Percentiles rank a stretch among this genome's conserved stretches.
phyloP scores from a whole-genome alignment of 169 alveolate species.

The Amoebophrya sp. region DNA sequence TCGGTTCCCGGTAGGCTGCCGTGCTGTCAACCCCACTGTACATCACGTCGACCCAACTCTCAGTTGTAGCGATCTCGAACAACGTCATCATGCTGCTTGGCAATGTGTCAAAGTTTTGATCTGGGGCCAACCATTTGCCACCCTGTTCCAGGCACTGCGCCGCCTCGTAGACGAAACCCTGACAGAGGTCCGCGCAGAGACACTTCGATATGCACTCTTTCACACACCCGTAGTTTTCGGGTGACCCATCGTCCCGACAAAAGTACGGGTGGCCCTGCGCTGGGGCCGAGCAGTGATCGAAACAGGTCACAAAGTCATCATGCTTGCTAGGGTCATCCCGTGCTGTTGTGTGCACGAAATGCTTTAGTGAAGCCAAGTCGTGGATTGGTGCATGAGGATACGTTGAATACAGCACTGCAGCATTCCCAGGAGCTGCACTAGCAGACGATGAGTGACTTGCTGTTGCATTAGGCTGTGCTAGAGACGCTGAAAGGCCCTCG shows the following conservation, averaged over 20 bases:
- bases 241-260: background rate
- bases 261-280: background rate
- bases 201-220: constrained; percentile 8
- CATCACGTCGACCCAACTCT: constrained; percentile 63
- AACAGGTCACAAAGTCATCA: background rate
- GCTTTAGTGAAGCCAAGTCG: background rate
- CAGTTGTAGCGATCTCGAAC: constrained; percentile 59
- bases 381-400: no score
- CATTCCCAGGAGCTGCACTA: no score
- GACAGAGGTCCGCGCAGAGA: constrained; percentile 20
- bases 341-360: background rate
- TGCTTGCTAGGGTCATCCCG: background rate
- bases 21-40: constrained; percentile 49
- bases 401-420: no score
- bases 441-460: no score
- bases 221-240: background rate
- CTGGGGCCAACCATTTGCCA: constrained; percentile 58
- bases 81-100: constrained; percentile 50
- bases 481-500: no score
- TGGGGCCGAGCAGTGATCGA: background rate
- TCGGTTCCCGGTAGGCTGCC: constrained; percentile 37
- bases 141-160: constrained; percentile 56
- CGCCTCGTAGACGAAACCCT: constrained; percentile 23
- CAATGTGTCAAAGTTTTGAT: constrained; percentile 53
- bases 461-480: no score